These are phyloP conservation scores for Globisporangium okanoganense DNA, from an alignment of 352 stramenopile species.

Conservation along the genomic window DNA sequence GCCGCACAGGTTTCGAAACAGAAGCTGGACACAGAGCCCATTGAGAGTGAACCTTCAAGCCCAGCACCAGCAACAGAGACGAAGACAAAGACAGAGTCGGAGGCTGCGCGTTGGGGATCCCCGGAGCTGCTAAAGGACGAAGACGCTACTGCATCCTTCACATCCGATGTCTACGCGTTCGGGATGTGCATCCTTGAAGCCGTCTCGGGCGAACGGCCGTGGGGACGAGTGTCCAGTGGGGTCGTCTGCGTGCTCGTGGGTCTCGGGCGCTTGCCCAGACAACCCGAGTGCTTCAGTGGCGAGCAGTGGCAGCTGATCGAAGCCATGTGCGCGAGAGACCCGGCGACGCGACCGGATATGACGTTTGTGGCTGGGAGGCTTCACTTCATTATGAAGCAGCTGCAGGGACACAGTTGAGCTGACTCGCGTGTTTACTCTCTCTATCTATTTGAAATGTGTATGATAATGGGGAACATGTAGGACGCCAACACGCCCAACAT, in stretches of 20 bases:
- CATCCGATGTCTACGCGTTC: not conserved
- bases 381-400: not conserved
- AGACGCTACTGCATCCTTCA: not conserved
- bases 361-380: not conserved
- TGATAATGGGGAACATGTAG: not conserved
- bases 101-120: not conserved
- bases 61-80: not conserved
- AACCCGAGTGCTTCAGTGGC: not conserved
- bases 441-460: not conserved
- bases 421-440: not conserved
- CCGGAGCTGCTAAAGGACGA: not conserved
- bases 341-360: not conserved
- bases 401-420: too few species aligned
- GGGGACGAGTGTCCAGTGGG: not conserved
- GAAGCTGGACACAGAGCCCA: not conserved
- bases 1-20: not conserved
- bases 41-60: not conserved
- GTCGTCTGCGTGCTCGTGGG: not conserved
- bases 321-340: not conserved
- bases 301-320: not conserved
- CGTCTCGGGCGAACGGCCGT: not conserved
- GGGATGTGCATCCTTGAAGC: constrained; percentile 3
- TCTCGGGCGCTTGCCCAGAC: not conserved
- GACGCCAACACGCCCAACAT: not conserved
- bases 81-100: not conserved